Conservation (phyloP, 2,329 filamentous ascomycete genomes). For the Fusarium paranaense region DNA sequence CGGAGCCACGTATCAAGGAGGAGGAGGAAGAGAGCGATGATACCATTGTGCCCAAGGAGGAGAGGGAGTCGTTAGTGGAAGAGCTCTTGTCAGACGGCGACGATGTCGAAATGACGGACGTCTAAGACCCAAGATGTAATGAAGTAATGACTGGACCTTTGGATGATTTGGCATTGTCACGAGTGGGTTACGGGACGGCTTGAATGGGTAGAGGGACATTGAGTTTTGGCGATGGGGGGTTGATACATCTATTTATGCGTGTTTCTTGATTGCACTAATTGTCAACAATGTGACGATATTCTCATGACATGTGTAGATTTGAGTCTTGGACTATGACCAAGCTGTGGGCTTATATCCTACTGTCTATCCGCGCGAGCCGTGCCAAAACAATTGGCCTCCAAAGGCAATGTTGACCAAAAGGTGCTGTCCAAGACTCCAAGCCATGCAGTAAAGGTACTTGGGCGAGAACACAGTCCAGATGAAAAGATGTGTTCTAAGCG, state of each 20-base stretch:
- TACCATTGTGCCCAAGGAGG: constrained; percentile 48
- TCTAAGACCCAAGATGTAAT: constrained; percentile 30
- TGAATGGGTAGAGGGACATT: constrained; percentile 18
- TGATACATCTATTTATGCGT: constrained; percentile 17
- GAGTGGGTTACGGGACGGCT: constrained; percentile 14
- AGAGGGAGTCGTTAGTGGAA: constrained; percentile 53
- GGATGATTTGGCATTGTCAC: constrained; percentile 32
- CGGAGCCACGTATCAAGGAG: constrained; percentile 61
- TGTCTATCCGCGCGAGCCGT: constrained; percentile 51
- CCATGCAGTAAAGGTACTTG: constrained; percentile 93
- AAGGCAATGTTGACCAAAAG: constrained; percentile 75
- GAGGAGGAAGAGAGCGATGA: constrained; percentile 57
- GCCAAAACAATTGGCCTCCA: constrained; percentile 68
- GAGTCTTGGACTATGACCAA: not conserved
- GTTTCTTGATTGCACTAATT: constrained; percentile 20
- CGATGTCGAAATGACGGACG: constrained; percentile 49
- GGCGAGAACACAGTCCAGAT: constrained; percentile 99
- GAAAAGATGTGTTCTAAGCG: constrained; percentile 88
- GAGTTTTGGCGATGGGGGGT: constrained; percentile 28
- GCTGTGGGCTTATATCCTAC: not conserved
- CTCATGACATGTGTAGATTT: not conserved
- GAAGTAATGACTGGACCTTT: constrained; percentile 36
- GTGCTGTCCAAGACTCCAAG: constrained; percentile 89
- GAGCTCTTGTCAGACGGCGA: constrained; percentile 57
- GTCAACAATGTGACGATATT: not conserved